Evolutionary conservation across 1,284 basidiomycete genomes (phyloP), one percentile per base, ranked within the genome.

Genomic region (Ustilago cynodontis): DNA sequence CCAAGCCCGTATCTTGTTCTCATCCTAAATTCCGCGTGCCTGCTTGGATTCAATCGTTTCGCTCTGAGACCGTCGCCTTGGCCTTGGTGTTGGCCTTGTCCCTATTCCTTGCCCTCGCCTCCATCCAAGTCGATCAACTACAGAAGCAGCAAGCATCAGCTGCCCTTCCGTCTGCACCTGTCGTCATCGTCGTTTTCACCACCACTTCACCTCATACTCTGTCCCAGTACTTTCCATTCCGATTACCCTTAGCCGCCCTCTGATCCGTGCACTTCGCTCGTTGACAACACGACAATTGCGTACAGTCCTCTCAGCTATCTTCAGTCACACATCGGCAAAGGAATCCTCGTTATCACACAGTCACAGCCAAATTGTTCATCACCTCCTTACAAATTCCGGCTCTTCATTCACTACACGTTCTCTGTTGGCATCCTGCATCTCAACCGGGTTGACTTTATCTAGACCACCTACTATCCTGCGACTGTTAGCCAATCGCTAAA

Each of bases 41-140:
- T 43, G n/a, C 41, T 43, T n/a, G 41, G 10, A 20, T 43, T 43
- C 37, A 41, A 41, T 8, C 20, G 41, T 43, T 20, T 43, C 41
- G 41, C 41, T 43, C 16, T n/a, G 41, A 43, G 41, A 43, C 41
- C 41, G 41, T 43, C 47, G 47, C 47, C 47, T 49, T 49, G 47
- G 10, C 22, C 16, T 28, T 49, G 11, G n/a, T n/a, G n/a, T n/a
- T n/a, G n/a, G n/a, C 24, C 26, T 18, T 28, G 26, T 22, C 47
- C 47, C 24, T 43, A 6, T 7, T 11, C 41, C 20, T 11, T 43
- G 41, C 41, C 41, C 16, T 20, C 16, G 41, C n/a, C 20, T 43
- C 41, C 41, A 43, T 43, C 41, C 41, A 43, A n/a, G 20, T 43
- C 41, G 11, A 43, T 33, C 5, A 33, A 5, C 31, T 33, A 33